phyloP scores from a whole-genome alignment of 345 rosid genomes.

The Sonneratia alba region DNA sequence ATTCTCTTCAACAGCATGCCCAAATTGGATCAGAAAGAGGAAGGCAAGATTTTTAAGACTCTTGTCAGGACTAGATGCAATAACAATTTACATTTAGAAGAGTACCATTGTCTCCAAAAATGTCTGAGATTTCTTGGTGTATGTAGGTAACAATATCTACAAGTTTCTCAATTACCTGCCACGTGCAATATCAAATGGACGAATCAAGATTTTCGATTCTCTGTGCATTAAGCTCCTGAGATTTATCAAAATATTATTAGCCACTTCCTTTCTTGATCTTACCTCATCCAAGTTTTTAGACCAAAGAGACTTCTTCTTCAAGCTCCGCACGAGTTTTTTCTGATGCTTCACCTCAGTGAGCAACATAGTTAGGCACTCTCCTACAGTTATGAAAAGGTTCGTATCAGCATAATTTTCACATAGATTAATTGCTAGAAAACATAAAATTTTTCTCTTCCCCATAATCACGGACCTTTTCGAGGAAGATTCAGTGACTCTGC shows the following conservation, averaged over 20 bases:
- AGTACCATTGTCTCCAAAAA: constrained; percentile 65
- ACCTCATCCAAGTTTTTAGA: constrained; percentile 78
- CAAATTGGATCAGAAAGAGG: neutral
- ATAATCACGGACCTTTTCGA: constrained; percentile 35
- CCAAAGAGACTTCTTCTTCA: constrained; percentile 93
- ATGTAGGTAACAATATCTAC: constrained; percentile 68
- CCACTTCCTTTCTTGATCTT: constrained; percentile 1
- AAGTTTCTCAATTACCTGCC: constrained; percentile 75
- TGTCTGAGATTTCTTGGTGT: constrained; percentile 65
- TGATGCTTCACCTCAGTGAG: constrained; percentile 71
- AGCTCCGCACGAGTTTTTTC: constrained; percentile 60
- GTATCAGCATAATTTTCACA: neutral
- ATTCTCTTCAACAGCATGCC: neutral
- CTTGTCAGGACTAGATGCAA: neutral
- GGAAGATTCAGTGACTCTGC: constrained; percentile 46
- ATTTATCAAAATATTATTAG: neutral
- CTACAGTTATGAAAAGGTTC: constrained; percentile 26
- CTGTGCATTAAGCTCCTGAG: neutral
- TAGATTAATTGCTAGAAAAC: neutral
- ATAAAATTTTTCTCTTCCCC: neutral
- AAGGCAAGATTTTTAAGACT: neutral
- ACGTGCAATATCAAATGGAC: constrained; percentile 2
- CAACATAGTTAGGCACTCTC: constrained; percentile 59
- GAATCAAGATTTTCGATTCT: neutral
- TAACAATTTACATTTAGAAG: neutral